Evolutionary conservation across 805 yeast species (phyloP), one percentile per base, ranked within the genome.

Genomic region (Diddensiella santjacobensis): DNA sequence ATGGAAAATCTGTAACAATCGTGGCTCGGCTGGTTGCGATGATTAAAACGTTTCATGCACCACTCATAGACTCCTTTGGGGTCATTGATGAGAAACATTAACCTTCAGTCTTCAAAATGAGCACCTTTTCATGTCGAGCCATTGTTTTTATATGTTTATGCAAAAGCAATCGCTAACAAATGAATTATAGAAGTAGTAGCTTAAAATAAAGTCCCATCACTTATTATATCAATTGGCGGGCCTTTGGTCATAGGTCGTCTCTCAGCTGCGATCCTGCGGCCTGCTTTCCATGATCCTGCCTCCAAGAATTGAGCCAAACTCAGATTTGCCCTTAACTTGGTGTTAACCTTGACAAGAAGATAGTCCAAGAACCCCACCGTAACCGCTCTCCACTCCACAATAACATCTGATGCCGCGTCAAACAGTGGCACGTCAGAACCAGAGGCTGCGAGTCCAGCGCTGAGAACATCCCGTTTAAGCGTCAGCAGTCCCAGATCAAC

Each of bases 241-340:
- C 84, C 84, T 3, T 71, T 74, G 0, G 75, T 71, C 13, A 58
- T 56, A 4, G 77, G 73, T 55, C 87, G 71, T 50, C 69, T 55
- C 48, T 65, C 58, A 6, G 74, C 74, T 1, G 87, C 85, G 45
- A 79, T 76, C 45, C 74, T 75, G 50, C 87, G 68, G 1, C 87
- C 87, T 1, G 82, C 76, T 52, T 75, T 77, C 87, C 87, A 81
- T 24, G 80, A 73, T 0, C 87, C 87, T 2, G 86, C 85, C 54
- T 81, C 87, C 41, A 81, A 75, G 48, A 81, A 58, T 59, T 81
- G 86, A 1, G 85, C 81, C 38, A 81, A 61, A 5, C 62, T 53
- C 40, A 81, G 58, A 40, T 67, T 66, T 13, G 42, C 31, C 6
- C 56, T 50, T 43, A 80, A 58, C 44, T 69, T 67, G 23, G 71